Evolutionary conservation across 2,329 filamentous ascomycete genomes (phyloP).

Genomic region (Claviceps sp.): DNA sequence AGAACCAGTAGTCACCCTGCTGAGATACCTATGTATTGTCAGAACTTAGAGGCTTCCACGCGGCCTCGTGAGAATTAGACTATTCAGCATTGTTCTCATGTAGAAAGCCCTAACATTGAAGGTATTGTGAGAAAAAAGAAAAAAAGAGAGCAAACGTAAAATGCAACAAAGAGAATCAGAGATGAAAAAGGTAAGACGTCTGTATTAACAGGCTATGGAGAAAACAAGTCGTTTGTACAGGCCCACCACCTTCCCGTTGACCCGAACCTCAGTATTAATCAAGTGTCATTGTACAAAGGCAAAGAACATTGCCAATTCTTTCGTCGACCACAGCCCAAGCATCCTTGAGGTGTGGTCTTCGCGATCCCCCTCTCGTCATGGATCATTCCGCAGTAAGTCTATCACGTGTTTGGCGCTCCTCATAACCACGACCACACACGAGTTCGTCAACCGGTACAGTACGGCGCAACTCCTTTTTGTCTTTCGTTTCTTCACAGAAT

Average conservation of each 20-base stretch:
- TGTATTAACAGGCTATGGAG: slow-evolving; percentile 10
- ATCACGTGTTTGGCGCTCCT: slow-evolving; percentile 9
- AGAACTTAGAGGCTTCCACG: too few species aligned
- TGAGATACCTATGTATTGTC: too few species aligned
- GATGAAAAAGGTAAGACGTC: slow-evolving; percentile 2
- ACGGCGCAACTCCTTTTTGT: not conserved
- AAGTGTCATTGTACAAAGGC: slow-evolving; percentile 29
- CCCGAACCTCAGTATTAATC: slow-evolving; percentile 25
- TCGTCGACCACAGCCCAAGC: slow-evolving; percentile 2
- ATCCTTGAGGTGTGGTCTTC: not conserved
- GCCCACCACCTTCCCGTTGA: slow-evolving; percentile 14
- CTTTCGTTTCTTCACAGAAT: slow-evolving; percentile 50
- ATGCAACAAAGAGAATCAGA: not conserved
- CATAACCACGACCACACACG: slow-evolving; percentile 1
- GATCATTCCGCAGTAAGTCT: slow-evolving; percentile 5
- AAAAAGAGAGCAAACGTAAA: not conserved
- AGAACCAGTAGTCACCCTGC: too few species aligned
- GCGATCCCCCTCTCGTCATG: slow-evolving; percentile 3
- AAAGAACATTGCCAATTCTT: slow-evolving; percentile 16
- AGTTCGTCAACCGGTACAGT: not conserved
- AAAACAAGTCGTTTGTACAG: slow-evolving; percentile 16
- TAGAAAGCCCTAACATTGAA: too few species aligned
- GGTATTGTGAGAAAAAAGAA: not conserved
- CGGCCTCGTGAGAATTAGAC: too few species aligned
- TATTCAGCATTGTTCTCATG: too few species aligned